phyloP scores from a whole-genome alignment of 495 filamentous ascomycete genomes.

The Talaromyces trachyspermus region DNA sequence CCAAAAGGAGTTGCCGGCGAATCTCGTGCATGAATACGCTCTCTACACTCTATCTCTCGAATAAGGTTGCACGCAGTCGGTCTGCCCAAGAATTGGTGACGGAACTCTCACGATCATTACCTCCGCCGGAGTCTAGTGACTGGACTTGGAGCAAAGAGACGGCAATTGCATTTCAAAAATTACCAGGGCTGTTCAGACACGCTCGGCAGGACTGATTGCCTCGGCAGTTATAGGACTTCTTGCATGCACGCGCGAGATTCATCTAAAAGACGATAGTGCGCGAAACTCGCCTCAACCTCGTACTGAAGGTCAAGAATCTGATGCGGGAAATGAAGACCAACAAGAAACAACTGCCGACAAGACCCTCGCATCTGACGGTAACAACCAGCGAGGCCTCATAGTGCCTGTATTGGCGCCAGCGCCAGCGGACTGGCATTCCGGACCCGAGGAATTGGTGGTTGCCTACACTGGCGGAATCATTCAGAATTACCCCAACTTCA shows the following conservation, averaged over 20 bases:
- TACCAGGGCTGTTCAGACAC: slow-evolving; percentile 54
- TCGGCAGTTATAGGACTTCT: slow-evolving; percentile 64
- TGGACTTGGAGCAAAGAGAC: slow-evolving; percentile 54
- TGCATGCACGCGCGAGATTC: slow-evolving; percentile 57
- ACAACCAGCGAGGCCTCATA: slow-evolving; percentile 27
- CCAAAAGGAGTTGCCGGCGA: slow-evolving; percentile 44
- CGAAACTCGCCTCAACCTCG: slow-evolving; percentile 24
- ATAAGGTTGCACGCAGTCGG: slow-evolving; percentile 46
- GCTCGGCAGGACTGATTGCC: slow-evolving; percentile 65
- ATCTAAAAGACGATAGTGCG: slow-evolving; percentile 39
- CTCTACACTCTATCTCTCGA: slow-evolving; percentile 64
- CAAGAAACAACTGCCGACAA: slow-evolving; percentile 4
- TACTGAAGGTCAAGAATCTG: slow-evolving; percentile 10
- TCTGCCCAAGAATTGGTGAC: slow-evolving; percentile 39
- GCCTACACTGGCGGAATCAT: slow-evolving; percentile 77
- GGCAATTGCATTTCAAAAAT: slow-evolving; percentile 53
- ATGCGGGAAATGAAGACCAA: slow-evolving; percentile 2
- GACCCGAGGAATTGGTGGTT: slow-evolving; percentile 58
- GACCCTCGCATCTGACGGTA: slow-evolving; percentile 5
- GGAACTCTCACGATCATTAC: slow-evolving; percentile 47
- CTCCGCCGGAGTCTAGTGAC: slow-evolving; percentile 34
- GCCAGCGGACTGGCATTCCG: slow-evolving; percentile 37
- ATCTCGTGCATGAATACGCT: slow-evolving; percentile 52
- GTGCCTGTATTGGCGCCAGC: slow-evolving; percentile 35
- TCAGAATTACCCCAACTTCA: slow-evolving; percentile 65